Base-by-base conservation (phyloP, 2,329 filamentous ascomycete genomes). In the Bipolaris gigantea region DNA sequence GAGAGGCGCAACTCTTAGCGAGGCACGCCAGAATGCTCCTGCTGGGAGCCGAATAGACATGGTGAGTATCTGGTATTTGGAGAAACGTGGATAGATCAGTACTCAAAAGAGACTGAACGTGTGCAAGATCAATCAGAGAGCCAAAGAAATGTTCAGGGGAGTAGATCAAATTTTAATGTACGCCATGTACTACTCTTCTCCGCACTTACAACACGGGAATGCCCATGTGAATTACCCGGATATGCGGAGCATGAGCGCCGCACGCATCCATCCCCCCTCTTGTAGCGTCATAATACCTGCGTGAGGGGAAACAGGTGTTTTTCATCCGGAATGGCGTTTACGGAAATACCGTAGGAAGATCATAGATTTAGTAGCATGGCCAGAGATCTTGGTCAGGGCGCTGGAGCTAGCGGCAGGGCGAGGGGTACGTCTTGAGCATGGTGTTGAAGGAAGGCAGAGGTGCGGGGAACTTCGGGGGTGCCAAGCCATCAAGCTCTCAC, bases 201-300 rank as follows among this genome's bases (percentile, higher is more conserved):
- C 61, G 54, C 50, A 49, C 43, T 36, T 39, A 48, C 2, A 23
- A 9, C 13, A 35, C 47, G 44, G 50, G 46, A 25, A 48, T 50
- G 54, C 43, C 30, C 45, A 49, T 18, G 43, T 21, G 47, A 48
- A 51, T 35, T 40, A 41, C 33, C 60, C 66, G 64, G 66, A 34
- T 58, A 61, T 63, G 55, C 61, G 66, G 67, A 67, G 59, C 41
- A 59, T 53, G 58, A 48, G 50, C 48, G 63, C 65, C 62, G 60
- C 46, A 60, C 56, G 63, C 53, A 53, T 44, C 36, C 53, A 53
- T 44, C 36, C 65, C 67, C 67, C 68, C 70, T 71, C 67, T 57
- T 52, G 34, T 53, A 46, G 50, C 47, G 42, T 50, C 50, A 41
- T 41, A 33, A 48, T 40, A 50, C 23, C 40, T 6, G 48, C 43